Evolutionary conservation across 495 filamentous ascomycete genomes (phyloP), one percentile per base, ranked within the genome.

Genomic region (Neurospora sp.): DNA sequence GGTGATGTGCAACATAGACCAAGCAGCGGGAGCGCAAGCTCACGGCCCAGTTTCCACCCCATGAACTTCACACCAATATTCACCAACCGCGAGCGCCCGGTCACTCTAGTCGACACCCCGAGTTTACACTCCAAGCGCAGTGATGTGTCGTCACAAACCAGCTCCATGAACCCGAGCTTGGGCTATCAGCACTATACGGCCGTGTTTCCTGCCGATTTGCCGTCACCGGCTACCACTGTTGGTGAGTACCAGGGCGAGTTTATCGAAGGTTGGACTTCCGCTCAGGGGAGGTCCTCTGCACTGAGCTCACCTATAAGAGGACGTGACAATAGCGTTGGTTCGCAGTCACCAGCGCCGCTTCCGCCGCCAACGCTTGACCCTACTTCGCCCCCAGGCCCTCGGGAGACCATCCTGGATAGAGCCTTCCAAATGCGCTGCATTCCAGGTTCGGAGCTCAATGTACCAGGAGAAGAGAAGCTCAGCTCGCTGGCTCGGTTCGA

Each of bases 401-500:
- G 86, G 27, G 87, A 89, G 74, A 88, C 87, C 7, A 89, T 89
- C 44, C 79, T 89, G 4, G 87, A 89, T 72, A 78, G 87, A n/a
- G 87, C 87, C 0, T 89, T 89, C 75, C 84, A 87, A 72, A 74
- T 89, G 78, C 81, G 86, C 3, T 86, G 78, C 71, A 88, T 89
- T 40, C 87, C 87, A 3, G 86, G 87, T 5, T 82, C 83, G 2
- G 82, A 84, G 16, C 77, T 75, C 18, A 80, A 83, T 35, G 44
- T 82, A 18, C 81, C 84, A 7, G 85, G 84, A 42, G 85, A 87
- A 59, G 86, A 87, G 75, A 88, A 87, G 73, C 80, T 88, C 27
- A 88, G 82, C 71, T 88, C 86, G 1, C 77, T 89, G 45, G 87
- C 86, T 20, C 82, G 86, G 14, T 89, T 89, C 45, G 87, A 89